Evolutionary conservation across 495 filamentous ascomycete genomes (phyloP), one percentile per base, ranked within the genome.

Genomic region (Sabuloglossum arenarium): DNA sequence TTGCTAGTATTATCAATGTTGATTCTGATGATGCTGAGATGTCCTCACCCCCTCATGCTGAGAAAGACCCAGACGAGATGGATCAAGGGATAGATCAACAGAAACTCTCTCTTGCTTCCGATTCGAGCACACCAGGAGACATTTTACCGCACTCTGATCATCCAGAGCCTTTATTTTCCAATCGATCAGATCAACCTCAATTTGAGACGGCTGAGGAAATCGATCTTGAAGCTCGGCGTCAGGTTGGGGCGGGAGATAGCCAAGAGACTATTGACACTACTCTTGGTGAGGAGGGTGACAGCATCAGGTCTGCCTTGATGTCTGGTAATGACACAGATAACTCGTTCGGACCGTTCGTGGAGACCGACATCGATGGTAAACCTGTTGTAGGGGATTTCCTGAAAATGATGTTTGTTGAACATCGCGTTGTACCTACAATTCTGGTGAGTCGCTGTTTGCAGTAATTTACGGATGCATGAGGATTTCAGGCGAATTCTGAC

Each of bases 321-420:
- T 59, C 62, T 37, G 62, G 64, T 29, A 68, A 63, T 28, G 66
- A 66, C 12, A 67, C 68, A 28, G 37, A 56, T 23, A 46, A 29
- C 14, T 23, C 21, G 25, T 43, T 46, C 42, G 47, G 28, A 5
- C 47, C 47, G 5, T 51, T 51, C 16, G 72, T 77, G 57, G 79
- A 85, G 57, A 70, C 75, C 29, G 83, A 86, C 59, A 66, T 74
- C 25, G 79, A 85, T 62, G 80, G 78, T 6, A 75, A 75, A n/a
- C 86, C 88, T 9, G 90, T 99, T 25, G 91, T 99, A n/a, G 91
- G 91, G 16, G 91, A 99, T 65, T 86, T 81, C 62, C 74, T 99
- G 56, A 99, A 99, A 68, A 90, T 94, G 68, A 86, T 87, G 72
- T 96, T 99, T 66, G 90, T 97, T 16, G 82, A 94, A 67, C 79